Percentiles rank a stretch among this genome's conserved stretches.
Evolutionary conservation across 106 monocot species (phyloP).

Genomic region (Platanthera guangdongensis): DNA sequence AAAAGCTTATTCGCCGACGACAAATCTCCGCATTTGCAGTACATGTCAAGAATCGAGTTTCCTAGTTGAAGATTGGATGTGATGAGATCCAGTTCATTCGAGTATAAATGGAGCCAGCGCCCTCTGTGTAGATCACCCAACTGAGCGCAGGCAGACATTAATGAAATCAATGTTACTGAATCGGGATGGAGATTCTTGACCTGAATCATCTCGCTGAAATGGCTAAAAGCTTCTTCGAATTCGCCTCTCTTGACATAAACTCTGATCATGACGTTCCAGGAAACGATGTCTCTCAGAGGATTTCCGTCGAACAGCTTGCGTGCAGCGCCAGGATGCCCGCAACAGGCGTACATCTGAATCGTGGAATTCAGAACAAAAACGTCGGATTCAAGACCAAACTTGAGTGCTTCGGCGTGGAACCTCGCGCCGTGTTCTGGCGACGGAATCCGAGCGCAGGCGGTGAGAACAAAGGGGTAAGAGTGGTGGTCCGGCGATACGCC

Average conservation of each 20-base stretch:
- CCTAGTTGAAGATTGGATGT: slow-evolving; percentile 9
- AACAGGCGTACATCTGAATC: slow-evolving; percentile 23
- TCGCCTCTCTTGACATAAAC: slow-evolving; percentile 13
- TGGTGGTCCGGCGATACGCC: slow-evolving; percentile 13
- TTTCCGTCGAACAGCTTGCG: slow-evolving; percentile 25
- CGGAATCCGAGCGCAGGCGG: slow-evolving; percentile 20
- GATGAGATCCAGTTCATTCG: slow-evolving; percentile 8
- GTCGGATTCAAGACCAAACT: slow-evolving; percentile 15
- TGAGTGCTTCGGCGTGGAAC: slow-evolving; percentile 13
- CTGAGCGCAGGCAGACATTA: slow-evolving; percentile 20
- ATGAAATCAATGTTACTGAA: slow-evolving; percentile 16
- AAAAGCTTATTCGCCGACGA: slow-evolving; percentile 10
- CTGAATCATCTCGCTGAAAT: slow-evolving; percentile 20
- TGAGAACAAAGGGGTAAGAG: slow-evolving; percentile 25
- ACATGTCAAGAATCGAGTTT: slow-evolving; percentile 22
- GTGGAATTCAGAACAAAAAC: slow-evolving; percentile 20
- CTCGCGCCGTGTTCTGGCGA: slow-evolving; percentile 1
- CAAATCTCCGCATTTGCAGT: slow-evolving; percentile 28
- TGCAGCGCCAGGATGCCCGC: slow-evolving; percentile 12
- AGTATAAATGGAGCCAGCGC: slow-evolving; percentile 10
- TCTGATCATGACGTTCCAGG: slow-evolving; percentile 28
- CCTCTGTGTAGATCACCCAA: slow-evolving; percentile 18
- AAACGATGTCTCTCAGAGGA: slow-evolving; percentile 12
- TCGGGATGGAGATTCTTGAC: slow-evolving; percentile 10
- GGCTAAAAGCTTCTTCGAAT: slow-evolving; percentile 8